A percentile compares a stretch with the other conserved stretches of the same genome.
These are phyloP conservation scores for Theobroma cacao DNA, from an alignment of 345 rosid genomes.

Conservation along the genomic window DNA sequence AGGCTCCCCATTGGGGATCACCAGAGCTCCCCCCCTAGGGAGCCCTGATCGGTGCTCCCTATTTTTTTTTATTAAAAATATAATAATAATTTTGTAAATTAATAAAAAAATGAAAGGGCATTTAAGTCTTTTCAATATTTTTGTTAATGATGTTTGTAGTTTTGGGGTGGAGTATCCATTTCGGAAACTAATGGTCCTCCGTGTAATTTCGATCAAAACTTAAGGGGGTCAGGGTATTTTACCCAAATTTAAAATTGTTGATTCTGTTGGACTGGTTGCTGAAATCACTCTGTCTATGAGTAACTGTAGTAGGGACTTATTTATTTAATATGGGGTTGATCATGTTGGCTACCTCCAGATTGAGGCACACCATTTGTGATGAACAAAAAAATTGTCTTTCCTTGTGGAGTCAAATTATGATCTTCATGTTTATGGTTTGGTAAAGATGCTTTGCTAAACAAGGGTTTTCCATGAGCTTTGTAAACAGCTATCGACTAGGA, in stretches of 20 bases:
- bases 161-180: no score
- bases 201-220: no score
- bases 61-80: no score
- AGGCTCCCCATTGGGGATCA: no score
- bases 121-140: no score
- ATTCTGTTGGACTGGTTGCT: background rate
- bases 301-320: background rate
- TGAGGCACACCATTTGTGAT: background rate
- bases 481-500: background rate
- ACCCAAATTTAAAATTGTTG: background rate
- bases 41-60: no score
- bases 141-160: no score
- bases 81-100: no score
- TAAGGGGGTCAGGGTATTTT: no score
- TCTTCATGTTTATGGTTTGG: background rate
- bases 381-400: background rate
- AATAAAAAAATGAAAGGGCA: no score
- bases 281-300: background rate
- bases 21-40: no score
- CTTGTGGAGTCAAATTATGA: background rate
- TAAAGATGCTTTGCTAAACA: background rate
- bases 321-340: background rate
- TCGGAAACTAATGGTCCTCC: no score
- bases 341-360: background rate
- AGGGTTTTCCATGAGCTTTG: background rate